Conservation (phyloP, 768 basidiomycete genomes). For the Inosperma sp. region DNA sequence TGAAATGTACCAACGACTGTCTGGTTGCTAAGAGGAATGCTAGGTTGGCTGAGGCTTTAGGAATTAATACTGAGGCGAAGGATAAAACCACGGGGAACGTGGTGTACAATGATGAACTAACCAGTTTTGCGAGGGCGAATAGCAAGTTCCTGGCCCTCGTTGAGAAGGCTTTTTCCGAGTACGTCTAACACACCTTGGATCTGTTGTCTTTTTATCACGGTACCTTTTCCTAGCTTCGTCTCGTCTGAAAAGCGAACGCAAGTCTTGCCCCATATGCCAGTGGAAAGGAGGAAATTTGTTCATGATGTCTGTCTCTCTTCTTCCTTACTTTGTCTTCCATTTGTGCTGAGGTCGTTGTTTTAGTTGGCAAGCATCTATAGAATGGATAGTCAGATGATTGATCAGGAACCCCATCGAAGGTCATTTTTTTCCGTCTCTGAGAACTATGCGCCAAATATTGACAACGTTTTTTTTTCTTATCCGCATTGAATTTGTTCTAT, state of each 20-base stretch:
- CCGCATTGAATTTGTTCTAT: background rate
- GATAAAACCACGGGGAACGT: slow-evolving; percentile 37
- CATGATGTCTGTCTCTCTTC: slow-evolving; percentile 49
- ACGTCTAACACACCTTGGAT: slow-evolving; percentile 10
- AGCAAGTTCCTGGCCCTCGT: slow-evolving; percentile 64
- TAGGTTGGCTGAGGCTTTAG: slow-evolving; percentile 84
- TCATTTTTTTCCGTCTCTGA: slow-evolving; percentile 20
- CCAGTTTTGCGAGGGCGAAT: slow-evolving; percentile 57
- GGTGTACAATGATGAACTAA: slow-evolving; percentile 59
- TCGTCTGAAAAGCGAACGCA: slow-evolving; percentile 61
- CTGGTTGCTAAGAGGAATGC: slow-evolving; percentile 82
- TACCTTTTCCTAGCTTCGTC: slow-evolving; percentile 49
- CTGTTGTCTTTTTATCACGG: slow-evolving; percentile 1
- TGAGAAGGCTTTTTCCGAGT: slow-evolving; percentile 78
- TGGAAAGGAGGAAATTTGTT: slow-evolving; percentile 78
- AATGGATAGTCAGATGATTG: slow-evolving; percentile 81
- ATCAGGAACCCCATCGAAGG: slow-evolving; percentile 84
- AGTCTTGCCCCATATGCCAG: slow-evolving; percentile 78
- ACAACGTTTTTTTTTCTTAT: background rate
- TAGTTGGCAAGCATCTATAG: slow-evolving; percentile 77
- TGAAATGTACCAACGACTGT: slow-evolving; percentile 87
- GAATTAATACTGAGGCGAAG: slow-evolving; percentile 59
- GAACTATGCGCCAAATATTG: background rate
- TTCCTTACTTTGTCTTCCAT: slow-evolving; percentile 1
- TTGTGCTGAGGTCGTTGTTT: slow-evolving; percentile 9